Percentiles rank a stretch among this genome's conserved stretches.
phyloP scores from a whole-genome alignment of 1,284 basidiomycete species.

The Cutaneotrichosporon sp. region DNA sequence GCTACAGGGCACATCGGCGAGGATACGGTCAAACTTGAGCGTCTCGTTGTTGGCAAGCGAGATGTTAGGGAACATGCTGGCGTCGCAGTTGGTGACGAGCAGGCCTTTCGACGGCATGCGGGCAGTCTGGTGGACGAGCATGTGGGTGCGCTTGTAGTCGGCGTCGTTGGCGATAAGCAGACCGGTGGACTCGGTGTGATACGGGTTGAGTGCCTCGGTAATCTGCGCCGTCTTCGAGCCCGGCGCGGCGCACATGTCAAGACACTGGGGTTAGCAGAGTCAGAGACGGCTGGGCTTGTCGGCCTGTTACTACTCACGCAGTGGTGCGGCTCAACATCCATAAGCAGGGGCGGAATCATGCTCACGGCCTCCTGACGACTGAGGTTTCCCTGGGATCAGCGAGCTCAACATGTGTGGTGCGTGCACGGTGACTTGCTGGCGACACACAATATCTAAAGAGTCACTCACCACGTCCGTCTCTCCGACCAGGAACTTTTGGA shows the following conservation, averaged over 20 bases:
- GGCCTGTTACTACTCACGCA: slow-evolving; percentile 54
- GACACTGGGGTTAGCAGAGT: slow-evolving; percentile 59
- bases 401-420: neutral
- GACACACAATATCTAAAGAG: neutral
- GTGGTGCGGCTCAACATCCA: slow-evolving; percentile 92
- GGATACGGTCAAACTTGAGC: slow-evolving; percentile 85
- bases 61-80: slow-evolving; percentile 77
- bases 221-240: slow-evolving; percentile 72
- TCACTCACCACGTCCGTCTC: slow-evolving; percentile 88
- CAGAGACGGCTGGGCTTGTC: neutral
- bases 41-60: slow-evolving; percentile 54
- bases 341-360: slow-evolving; percentile 94
- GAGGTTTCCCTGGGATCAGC: slow-evolving; percentile 73
- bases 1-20: slow-evolving; percentile 94
- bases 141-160: slow-evolving; percentile 90
- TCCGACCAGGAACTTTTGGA: slow-evolving; percentile 94
- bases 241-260: slow-evolving; percentile 99
- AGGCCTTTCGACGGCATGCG: slow-evolving; percentile 88
- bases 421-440: slow-evolving; percentile 5
- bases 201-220: slow-evolving; percentile 53
- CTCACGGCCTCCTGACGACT: slow-evolving; percentile 97
- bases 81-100: slow-evolving; percentile 95
- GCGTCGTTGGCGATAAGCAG: slow-evolving; percentile 54
- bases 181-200: slow-evolving; percentile 47
- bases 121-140: slow-evolving; percentile 96